Conservation (phyloP, 768 basidiomycete genomes). For the Boletellus sp. region DNA sequence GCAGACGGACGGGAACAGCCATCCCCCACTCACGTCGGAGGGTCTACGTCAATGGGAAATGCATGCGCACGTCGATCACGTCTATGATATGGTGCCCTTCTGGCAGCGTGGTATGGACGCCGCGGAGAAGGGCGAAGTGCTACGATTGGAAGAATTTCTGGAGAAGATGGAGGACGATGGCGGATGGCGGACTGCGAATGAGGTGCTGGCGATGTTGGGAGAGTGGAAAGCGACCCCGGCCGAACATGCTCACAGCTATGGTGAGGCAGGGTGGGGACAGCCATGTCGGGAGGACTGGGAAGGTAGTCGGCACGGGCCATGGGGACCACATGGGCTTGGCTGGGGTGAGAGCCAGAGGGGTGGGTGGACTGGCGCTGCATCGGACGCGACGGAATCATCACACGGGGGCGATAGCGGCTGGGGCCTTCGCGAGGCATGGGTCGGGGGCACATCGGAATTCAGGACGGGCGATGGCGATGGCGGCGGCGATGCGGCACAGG, state of each 20-base stretch:
- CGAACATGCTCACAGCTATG: constrained; percentile 1
- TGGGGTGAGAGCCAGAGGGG: constrained; percentile 6
- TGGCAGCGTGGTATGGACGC: constrained; percentile 50
- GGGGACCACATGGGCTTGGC: constrained; percentile 1
- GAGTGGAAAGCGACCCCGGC: constrained; percentile 13
- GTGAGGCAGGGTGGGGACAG: constrained; percentile 9
- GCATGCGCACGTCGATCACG: constrained; percentile 41
- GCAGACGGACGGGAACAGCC: constrained; percentile 28
- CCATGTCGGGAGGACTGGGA: constrained; percentile 7
- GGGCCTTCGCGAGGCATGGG: constrained; percentile 20
- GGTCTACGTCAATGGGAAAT: constrained; percentile 28
- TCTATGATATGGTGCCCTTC: constrained; percentile 49
- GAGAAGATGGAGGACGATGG: constrained; percentile 37
- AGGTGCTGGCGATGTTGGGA: constrained; percentile 30
- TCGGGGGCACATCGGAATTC: not conserved
- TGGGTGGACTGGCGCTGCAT: constrained; percentile 10
- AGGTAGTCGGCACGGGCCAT: constrained; percentile 3
- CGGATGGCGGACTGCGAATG: constrained; percentile 28
- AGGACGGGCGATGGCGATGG: not conserved
- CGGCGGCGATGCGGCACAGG: not conserved
- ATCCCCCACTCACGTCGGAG: constrained; percentile 29
- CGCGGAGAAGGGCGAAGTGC: constrained; percentile 42
- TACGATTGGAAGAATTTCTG: constrained; percentile 45
- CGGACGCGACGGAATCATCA: constrained; percentile 22
- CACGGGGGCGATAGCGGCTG: constrained; percentile 13